Base-by-base conservation (phyloP, 768 basidiomycete species). In the Rhizopogon vinicolor region DNA sequence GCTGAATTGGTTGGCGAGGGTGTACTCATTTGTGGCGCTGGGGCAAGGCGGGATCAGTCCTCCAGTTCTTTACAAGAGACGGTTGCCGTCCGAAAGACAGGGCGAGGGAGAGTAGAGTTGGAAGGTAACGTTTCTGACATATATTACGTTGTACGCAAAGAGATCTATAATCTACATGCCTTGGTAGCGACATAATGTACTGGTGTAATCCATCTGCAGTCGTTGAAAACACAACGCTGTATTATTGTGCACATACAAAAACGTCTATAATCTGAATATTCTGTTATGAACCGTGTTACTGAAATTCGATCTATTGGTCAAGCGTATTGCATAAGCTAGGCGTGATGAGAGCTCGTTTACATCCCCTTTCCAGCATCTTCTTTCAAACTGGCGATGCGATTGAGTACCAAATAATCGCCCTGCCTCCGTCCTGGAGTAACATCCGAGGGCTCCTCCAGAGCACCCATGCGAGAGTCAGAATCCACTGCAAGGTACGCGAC, bases 1-100 rank as follows among this genome's bases (percentile, higher is more conserved):
- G 92, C 95, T 0, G 95, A 98, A 69, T 86, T 98, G 54, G 87
- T 94, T n/a, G 96, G 96, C 22, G 96, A 98, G 73, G 97, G 97
- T 74, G 89, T 96, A 8, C 78, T 99, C 29, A 81, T 99, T 37
- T 99, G 97, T 65, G 88, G 86, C 40, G 75, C 78, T 7, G 83
- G 77, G 35, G 84, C 78, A 16, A 81, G 73, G 68, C 60, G 72
- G 66, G 60, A 62, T 57, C 65, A 72, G 44, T 67, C 71, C 29
- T 67, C 76, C 35, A 79, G 82, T 52, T 63, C 75, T 33, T 65
- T 82, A 31, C 78, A 81, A 57, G 85, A 88, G 52, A 81, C 85
- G 3, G 94, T 98, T 5, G 88, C 93, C 0, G 96, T 98, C 29
- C 77, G 87, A 61, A 99, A 98, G 78, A 79, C 87, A 22, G 91